Base-by-base conservation (phyloP, 192 early-diverging fungal species). In the Mortierella claussenii region DNA sequence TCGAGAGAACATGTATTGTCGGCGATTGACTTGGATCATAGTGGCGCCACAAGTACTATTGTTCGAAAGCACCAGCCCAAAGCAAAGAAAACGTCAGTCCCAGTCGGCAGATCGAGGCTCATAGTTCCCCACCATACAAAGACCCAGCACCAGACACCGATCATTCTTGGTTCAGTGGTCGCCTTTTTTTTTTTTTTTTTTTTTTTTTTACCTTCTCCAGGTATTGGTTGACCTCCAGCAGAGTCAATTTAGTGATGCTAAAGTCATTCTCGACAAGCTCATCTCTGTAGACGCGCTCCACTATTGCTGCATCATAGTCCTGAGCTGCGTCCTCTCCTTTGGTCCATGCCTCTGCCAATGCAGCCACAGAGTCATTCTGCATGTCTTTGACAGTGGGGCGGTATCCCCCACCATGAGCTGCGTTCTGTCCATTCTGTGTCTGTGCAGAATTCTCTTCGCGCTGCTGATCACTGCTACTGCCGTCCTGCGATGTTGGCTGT, bases 41-140 rank as follows among this genome's bases (percentile, higher is more conserved):
- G 69, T 86, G 61, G 0, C 89, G 91, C 96, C 95, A 96, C 17
- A 97, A 81, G 63, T 91, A 96, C 89, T 91, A 63, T 40, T 40
- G 7, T 40, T 40, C 26, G 42, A 31, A 47, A 32, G 36, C 26
- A 36, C n/a, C n/a, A n/a, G n/a, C n/a, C n/a, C n/a, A n/a, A n/a
- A n/a, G n/a, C n/a, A n/a, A n/a, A n/a, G n/a, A n/a, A n/a, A n/a
- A n/a, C n/a, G n/a, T n/a, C n/a, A n/a, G n/a, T n/a, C n/a, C n/a
- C n/a, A n/a, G n/a, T n/a, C n/a, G n/a, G n/a, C n/a, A n/a, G n/a
- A n/a, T n/a, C n/a, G n/a, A n/a, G n/a, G n/a, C n/a, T n/a, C n/a
- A n/a, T n/a, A n/a, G n/a, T n/a, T n/a, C n/a, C n/a, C n/a, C n/a
- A n/a, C n/a, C n/a, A n/a, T n/a, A n/a, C n/a, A n/a, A n/a, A n/a